Conservation (phyloP, 306 rosid genomes). For the Rosa chinensis region DNA sequence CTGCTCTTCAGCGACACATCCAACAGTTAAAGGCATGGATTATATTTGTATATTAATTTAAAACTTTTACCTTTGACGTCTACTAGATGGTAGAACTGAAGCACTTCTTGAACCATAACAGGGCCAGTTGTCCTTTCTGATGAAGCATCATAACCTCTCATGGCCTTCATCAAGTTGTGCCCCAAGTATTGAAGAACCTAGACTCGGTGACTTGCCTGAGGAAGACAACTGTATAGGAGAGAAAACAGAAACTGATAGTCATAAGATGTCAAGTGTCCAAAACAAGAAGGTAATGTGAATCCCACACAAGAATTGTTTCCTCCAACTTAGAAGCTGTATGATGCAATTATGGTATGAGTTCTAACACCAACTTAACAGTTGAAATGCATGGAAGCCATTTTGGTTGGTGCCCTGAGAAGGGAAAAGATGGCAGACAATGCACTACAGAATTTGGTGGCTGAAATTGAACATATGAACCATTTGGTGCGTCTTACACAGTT, state of each 20-base stretch:
- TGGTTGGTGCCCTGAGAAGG: constrained; percentile 73
- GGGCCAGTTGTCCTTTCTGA: constrained; percentile 74
- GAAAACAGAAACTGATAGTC: constrained; percentile 30
- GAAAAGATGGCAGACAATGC: constrained; percentile 70
- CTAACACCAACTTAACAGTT: constrained; percentile 51
- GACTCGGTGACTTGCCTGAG: constrained; percentile 45
- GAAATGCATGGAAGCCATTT: constrained; percentile 54
- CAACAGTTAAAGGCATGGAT: constrained; percentile 74
- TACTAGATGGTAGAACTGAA: constrained; percentile 29
- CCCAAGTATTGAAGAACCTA: constrained; percentile 49
- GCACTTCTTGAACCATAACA: constrained; percentile 43
- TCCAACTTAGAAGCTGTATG: constrained; percentile 13
- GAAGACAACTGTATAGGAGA: constrained; percentile 34
- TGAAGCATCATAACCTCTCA: constrained; percentile 43
- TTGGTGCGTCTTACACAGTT: constrained; percentile 46
- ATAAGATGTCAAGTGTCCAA: constrained; percentile 28
- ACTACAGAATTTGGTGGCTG: constrained; percentile 55
- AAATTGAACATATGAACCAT: constrained; percentile 49
- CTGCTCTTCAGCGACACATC: constrained; percentile 84
- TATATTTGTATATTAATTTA: constrained; percentile 28
- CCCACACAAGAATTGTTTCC: constrained; percentile 2
- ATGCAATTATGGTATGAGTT: constrained; percentile 24
- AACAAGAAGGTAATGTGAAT: constrained; percentile 50
- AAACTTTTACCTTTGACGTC: constrained; percentile 22
- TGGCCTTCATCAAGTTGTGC: constrained; percentile 43